Conservation (phyloP, 2,329 filamentous ascomycete species). For the Hypoxylon sp. region DNA sequence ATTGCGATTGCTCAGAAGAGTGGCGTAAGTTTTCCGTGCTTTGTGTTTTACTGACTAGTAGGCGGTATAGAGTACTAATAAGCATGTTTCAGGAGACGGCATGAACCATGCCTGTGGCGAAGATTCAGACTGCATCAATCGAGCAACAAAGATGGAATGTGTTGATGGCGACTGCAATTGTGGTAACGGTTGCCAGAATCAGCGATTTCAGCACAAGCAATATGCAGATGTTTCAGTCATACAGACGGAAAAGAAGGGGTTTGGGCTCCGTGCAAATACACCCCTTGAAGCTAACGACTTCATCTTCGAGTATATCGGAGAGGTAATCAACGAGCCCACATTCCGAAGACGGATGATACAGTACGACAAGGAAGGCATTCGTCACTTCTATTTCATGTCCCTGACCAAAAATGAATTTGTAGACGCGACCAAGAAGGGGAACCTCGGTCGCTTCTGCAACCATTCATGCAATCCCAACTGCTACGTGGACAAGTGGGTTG, state of each 20-base stretch:
- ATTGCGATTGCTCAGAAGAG: constrained; percentile 94
- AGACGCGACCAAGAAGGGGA: constrained; percentile 95
- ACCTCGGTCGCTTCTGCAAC: constrained; percentile 96
- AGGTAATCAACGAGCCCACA: constrained; percentile 92
- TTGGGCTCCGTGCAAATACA: constrained; percentile 83
- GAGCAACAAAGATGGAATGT: constrained; percentile 97
- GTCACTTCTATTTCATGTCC: constrained; percentile 99
- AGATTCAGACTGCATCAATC: constrained; percentile 98
- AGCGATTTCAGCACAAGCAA: constrained; percentile 89
- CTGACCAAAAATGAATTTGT: constrained; percentile 96
- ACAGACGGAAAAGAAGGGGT: constrained; percentile 98
- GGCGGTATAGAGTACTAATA: constrained; percentile 36
- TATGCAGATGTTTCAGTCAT: constrained; percentile 94
- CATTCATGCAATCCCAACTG: constrained; percentile 99
- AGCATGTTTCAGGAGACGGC: constrained; percentile 59
- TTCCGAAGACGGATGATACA: constrained; percentile 91
- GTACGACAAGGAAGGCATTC: constrained; percentile 96
- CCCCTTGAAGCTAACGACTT: constrained; percentile 86
- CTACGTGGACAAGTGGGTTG: constrained; percentile 99
- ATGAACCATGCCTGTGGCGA: constrained; percentile 89
- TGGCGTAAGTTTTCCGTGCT: constrained; percentile 75
- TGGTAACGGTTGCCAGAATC: constrained; percentile 87
- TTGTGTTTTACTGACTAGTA: constrained; percentile 21
- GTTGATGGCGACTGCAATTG: constrained; percentile 84
- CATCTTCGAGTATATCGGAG: constrained; percentile 97